Evolutionary conservation across 495 filamentous ascomycete species (phyloP).

Genomic region (Xylaria sp.): DNA sequence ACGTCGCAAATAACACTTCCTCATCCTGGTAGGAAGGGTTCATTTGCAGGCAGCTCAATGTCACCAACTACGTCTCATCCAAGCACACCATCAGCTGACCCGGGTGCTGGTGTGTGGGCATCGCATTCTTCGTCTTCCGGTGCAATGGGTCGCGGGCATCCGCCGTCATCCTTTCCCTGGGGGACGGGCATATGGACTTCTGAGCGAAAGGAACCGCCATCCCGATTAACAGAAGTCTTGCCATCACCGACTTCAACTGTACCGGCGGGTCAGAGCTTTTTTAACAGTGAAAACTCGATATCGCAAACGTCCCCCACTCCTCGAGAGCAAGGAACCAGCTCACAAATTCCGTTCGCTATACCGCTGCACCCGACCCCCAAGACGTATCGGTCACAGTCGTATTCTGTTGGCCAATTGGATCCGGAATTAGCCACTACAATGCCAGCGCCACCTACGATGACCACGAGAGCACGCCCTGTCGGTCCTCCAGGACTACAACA

Average conservation of each 20-base stretch:
- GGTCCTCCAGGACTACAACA: conserved; percentile 74
- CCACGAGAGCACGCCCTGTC: conserved; percentile 61
- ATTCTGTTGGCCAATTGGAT: conserved; percentile 92
- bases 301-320: conserved; percentile 52
- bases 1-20: conserved; percentile 53
- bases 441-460: conserved; percentile 51
- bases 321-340: conserved; percentile 53
- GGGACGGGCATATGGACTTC: conserved; percentile 78
- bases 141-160: conserved; percentile 64
- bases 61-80: conserved; percentile 80
- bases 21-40: conserved; percentile 59
- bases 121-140: conserved; percentile 56
- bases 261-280: conserved; percentile 56
- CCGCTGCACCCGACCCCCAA: conserved; percentile 90
- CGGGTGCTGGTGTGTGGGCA: conserved; percentile 62
- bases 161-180: conserved; percentile 71
- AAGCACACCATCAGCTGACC: conserved; percentile 71
- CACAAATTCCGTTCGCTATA: conserved; percentile 87
- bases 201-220: conserved; percentile 78
- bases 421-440: conserved; percentile 64
- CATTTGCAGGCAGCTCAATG: conserved; percentile 70
- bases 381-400: conserved; percentile 94
- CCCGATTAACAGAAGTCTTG: conserved; percentile 74
- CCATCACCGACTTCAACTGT: conserved; percentile 76
- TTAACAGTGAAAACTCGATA: conserved; percentile 46